Conservation (phyloP, 208 protist genomes). For the Herpetomonas tarakana region DNA sequence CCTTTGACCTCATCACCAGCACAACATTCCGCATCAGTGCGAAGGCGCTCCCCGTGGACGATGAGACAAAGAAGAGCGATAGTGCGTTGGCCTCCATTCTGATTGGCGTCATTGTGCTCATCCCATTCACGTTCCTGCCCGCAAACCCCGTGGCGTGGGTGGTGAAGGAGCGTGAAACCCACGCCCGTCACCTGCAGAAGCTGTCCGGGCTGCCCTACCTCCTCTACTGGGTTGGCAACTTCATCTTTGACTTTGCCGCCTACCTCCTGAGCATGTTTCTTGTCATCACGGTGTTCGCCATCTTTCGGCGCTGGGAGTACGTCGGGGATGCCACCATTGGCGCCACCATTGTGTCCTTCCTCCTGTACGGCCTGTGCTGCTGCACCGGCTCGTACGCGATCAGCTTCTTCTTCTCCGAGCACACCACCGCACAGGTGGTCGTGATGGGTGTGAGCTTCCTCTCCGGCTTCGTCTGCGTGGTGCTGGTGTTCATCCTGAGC, state of each 20-base stretch:
- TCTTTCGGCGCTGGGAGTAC: conserved; percentile 53
- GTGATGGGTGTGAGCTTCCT: conserved; percentile 55
- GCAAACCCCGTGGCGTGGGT: conserved; percentile 66
- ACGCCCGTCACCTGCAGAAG: conserved; percentile 70
- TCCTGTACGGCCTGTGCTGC: conserved; percentile 43
- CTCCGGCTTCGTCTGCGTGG: conserved; percentile 55
- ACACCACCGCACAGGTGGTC: conserved; percentile 52
- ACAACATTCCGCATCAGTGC: conserved; percentile 16
- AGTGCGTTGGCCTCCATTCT: conserved; percentile 20
- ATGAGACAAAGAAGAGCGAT: conserved; percentile 3
- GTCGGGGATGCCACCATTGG: conserved; percentile 26
- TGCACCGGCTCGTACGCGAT: conserved; percentile 35
- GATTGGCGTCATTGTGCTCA: conserved; percentile 49
- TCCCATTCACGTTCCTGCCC: conserved; percentile 71
- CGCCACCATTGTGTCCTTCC: conserved; percentile 31
- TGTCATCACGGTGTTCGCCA: conserved; percentile 34
- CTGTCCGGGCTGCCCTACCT: conserved; percentile 60
- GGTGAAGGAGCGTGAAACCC: conserved; percentile 72
- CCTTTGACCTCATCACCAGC: not conserved
- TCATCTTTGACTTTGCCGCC: conserved; percentile 51
- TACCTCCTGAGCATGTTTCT: conserved; percentile 40
- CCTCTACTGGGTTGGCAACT: conserved; percentile 72
- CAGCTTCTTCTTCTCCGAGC: conserved; percentile 52
- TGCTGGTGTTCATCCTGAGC: conserved; percentile 44
- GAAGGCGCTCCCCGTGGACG: conserved; percentile 12